Conservation (phyloP, 192 early-diverging fungal genomes). For the Cetraspora pellucida region DNA sequence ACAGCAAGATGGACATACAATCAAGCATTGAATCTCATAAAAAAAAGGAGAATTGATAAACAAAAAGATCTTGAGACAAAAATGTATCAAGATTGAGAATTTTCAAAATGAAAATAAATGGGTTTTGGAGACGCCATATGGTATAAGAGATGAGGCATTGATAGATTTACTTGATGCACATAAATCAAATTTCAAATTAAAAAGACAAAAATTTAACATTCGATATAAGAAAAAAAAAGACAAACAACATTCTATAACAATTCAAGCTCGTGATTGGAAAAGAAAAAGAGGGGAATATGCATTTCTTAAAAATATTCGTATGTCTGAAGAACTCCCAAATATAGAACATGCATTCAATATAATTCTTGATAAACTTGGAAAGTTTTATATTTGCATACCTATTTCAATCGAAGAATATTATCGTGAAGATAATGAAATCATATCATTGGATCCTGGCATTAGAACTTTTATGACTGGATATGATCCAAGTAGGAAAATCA, state of each 20-base stretch:
- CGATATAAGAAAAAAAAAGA: background rate
- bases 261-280: background rate
- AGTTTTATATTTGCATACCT: no score
- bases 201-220: background rate
- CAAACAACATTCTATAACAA: background rate
- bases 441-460: no score
- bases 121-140: no score
- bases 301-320: background rate
- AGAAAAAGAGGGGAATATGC: background rate
- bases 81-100: background rate
- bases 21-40: background rate
- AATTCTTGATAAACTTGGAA: no score
- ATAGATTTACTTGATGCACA: no score
- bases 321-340: background rate
- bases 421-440: no score
- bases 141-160: no score
- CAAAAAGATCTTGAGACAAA: background rate
- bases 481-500: no score
- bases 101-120: background rate
- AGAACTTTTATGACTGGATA: no score
- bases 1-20: background rate
- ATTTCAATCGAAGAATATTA: no score
- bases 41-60: background rate
- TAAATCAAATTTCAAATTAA: no score
- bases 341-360: no score